phyloP scores from a whole-genome alignment of 805 yeast genomes.

The Wickerhamiella lipophila region DNA sequence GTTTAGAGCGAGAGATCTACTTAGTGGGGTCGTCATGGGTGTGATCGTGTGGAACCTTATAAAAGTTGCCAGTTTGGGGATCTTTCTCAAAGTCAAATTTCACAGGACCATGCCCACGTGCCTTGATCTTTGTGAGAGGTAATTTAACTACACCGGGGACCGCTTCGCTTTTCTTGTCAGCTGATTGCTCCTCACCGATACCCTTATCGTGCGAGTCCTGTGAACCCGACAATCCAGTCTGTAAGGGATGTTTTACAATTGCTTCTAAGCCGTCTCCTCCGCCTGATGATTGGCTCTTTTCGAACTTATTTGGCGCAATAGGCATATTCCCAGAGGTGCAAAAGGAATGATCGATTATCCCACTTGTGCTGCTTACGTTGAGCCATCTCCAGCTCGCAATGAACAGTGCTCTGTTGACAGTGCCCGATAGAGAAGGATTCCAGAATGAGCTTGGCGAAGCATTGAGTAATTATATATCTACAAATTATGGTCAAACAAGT shows the following conservation, averaged over 20 bases:
- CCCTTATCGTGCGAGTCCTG: neutral
- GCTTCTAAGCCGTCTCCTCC: neutral
- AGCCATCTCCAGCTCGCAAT: neutral
- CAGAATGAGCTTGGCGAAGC: slow-evolving; percentile 3
- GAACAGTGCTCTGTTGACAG: slow-evolving; percentile 6
- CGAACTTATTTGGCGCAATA: neutral
- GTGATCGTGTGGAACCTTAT: neutral
- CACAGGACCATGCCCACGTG: neutral
- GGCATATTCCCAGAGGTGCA: neutral
- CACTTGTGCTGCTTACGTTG: neutral
- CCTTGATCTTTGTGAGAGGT: neutral
- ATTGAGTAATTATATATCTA: slow-evolving; percentile 34
- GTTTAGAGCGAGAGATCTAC: too few species aligned
- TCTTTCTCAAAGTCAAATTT: neutral
- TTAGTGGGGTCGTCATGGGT: neutral
- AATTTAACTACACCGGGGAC: neutral
- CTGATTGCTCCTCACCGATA: neutral
- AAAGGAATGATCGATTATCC: neutral
- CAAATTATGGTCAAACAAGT: slow-evolving; percentile 37
- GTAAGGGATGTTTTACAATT: neutral
- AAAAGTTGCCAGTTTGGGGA: neutral
- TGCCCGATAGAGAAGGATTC: slow-evolving; percentile 4
- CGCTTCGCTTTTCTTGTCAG: neutral
- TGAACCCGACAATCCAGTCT: neutral
- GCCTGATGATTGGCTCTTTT: neutral